These are phyloP conservation scores for Thraustochytrium striatum DNA, from an alignment of 352 stramenopile genomes.

Conservation along the genomic window DNA sequence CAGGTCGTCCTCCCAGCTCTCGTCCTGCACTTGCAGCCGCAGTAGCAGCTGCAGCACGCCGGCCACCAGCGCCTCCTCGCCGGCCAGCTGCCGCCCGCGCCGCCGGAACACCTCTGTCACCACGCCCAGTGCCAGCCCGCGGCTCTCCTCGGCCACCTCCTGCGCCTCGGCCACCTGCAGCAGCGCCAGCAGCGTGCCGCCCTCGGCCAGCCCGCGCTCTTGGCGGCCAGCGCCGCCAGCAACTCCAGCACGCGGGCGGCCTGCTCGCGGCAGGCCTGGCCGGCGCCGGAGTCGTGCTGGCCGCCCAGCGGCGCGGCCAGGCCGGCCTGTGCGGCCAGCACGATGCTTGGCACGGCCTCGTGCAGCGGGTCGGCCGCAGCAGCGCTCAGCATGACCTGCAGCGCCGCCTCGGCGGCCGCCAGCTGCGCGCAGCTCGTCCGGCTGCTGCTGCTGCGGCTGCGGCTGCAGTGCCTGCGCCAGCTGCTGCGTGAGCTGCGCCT, in stretches of 20 bases:
- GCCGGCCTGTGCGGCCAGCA: no score
- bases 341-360: background rate
- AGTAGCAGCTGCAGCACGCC: slow-evolving; percentile 23
- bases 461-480: background rate
- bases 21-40: slow-evolving; percentile 16
- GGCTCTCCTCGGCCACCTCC: slow-evolving; percentile 14
- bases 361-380: background rate
- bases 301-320: background rate
- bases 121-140: background rate
- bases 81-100: background rate
- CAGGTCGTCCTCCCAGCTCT: slow-evolving; percentile 27
- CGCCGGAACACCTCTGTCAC: slow-evolving; percentile 4
- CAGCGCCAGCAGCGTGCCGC: background rate
- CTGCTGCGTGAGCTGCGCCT: background rate
- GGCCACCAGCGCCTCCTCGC: slow-evolving; percentile 19
- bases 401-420: background rate
- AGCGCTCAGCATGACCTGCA: slow-evolving; percentile 17
- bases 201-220: slow-evolving; percentile 4
- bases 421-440: no score
- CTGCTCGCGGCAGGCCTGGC: background rate
- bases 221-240: background rate
- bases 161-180: slow-evolving; percentile 10
- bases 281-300: background rate
- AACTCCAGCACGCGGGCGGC: background rate
- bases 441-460: background rate